phyloP scores from a whole-genome alignment of 1,284 basidiomycete species.

The Austroboletus novae-zelandiae region DNA sequence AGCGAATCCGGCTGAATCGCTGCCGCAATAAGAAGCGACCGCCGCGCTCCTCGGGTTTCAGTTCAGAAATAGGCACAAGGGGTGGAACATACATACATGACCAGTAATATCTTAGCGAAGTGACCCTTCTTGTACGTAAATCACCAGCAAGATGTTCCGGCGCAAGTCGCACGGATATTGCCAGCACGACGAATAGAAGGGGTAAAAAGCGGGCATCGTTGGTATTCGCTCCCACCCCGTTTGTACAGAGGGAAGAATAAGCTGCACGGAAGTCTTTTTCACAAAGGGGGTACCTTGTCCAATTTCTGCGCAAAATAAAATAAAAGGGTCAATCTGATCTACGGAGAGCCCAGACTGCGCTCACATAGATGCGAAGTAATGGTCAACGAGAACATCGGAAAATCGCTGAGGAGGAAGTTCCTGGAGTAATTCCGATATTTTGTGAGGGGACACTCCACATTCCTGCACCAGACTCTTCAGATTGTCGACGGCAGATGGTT shows the following conservation, averaged over 20 bases:
- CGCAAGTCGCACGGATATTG: constrained; percentile 82
- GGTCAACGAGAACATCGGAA: constrained; percentile 72
- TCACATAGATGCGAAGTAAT: constrained; percentile 75
- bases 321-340: constrained; percentile 4
- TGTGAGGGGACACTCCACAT: constrained; percentile 86
- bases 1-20: constrained; percentile 89
- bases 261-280: constrained; percentile 82
- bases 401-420: constrained; percentile 79
- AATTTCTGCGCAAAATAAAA: constrained; percentile 59
- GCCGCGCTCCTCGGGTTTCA: constrained; percentile 56
- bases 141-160: constrained; percentile 84
- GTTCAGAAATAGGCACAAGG: constrained; percentile 3
- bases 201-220: constrained; percentile 87
- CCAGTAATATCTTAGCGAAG: constrained; percentile 89
- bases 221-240: constrained; percentile 70
- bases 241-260: constrained; percentile 78
- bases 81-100: constrained; percentile 75
- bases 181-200: constrained; percentile 90
- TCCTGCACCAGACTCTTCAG: constrained; percentile 82
- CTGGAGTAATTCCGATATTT: constrained; percentile 84
- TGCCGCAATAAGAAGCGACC: constrained; percentile 83
- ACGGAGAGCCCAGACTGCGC: constrained; percentile 25
- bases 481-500: constrained; percentile 74
- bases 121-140: constrained; percentile 68
- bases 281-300: constrained; percentile 91